These are phyloP conservation scores for Cercospora citrullina DNA, from an alignment of 2,329 filamentous ascomycete species.

Conservation along the genomic window DNA sequence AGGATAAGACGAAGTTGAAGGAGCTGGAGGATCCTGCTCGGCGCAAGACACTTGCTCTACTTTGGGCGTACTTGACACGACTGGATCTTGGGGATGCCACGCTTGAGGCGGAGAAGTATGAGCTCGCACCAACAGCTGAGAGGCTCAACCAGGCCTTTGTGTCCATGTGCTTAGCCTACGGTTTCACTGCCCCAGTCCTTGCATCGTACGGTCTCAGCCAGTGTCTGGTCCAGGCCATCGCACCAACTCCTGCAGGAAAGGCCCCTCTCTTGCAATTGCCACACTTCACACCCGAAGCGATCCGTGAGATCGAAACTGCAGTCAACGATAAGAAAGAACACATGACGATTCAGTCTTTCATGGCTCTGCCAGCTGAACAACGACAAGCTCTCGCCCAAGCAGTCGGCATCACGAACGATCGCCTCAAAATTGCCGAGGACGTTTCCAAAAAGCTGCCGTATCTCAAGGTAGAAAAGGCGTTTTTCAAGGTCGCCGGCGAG, in stretches of 20 bases:
- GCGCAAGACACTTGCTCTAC: conserved; percentile 80
- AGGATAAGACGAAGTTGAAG: conserved; percentile 75
- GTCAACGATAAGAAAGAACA: conserved; percentile 61
- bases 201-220: conserved; percentile 81
- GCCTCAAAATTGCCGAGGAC: conserved; percentile 73
- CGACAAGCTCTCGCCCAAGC: conserved; percentile 72
- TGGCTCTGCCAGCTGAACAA: conserved; percentile 75
- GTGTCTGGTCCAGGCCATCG: conserved; percentile 83
- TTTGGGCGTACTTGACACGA: conserved; percentile 94
- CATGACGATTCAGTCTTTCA: conserved; percentile 80
- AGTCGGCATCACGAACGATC: conserved; percentile 67
- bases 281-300: conserved; percentile 68
- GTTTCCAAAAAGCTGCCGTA: conserved; percentile 83
- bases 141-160: conserved; percentile 82
- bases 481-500: conserved; percentile 98
- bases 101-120: conserved; percentile 82
- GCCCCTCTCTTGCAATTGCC: conserved; percentile 84
- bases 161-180: conserved; percentile 83
- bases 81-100: conserved; percentile 77
- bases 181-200: conserved; percentile 77
- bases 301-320: conserved; percentile 61
- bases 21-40: conserved; percentile 77
- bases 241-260: conserved; percentile 64
- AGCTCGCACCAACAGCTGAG: conserved; percentile 83
- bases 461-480: conserved; percentile 83